Base-by-base conservation (phyloP, 805 yeast species). In the Candida peoriensis region DNA sequence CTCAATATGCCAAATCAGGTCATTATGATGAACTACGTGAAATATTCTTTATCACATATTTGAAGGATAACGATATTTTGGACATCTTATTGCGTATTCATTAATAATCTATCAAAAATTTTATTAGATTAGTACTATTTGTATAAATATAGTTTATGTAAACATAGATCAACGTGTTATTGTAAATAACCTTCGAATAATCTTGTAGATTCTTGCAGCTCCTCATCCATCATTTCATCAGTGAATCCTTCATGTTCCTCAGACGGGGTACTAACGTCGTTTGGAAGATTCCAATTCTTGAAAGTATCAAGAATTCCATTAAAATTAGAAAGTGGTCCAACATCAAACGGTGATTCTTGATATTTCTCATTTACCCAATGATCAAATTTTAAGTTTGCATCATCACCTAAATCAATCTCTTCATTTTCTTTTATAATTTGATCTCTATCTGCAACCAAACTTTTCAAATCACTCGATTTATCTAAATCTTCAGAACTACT, bases 251-350 rank as follows among this genome's bases (percentile, higher is more conserved):
- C n/a, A n/a, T n/a, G n/a, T n/a, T n/a, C n/a, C n/a, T n/a, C n/a
- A n/a, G n/a, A n/a, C n/a, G n/a, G n/a, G n/a, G n/a, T n/a, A n/a
- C n/a, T n/a, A n/a, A n/a, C n/a, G n/a, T n/a, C 20, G 8, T 16
- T 16, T 16, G 31, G 28, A 24, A 45, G 15, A 8, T 53, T 51
- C 47, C 54, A 53, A 32, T 53, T 61, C 6, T 57, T 58, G 34
- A 74, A 59, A 33, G 60, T 64, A 12, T 71, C 77, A 24, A 76
- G 60, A 60, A 72, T 61, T 37, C 78, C 86, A 27, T 79, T 72
- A 5, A 81, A 72, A 14, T 82, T 78, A 16, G 78, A 69, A 15
- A 81, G 60, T 0, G 88, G 84, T 0, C 89, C 89, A 24, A 78
- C 80, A 56, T 61, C 67, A 38, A 66, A 61, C 4, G 65, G 30